A percentile compares a stretch with the other conserved stretches of the same genome.
Evolutionary conservation across 2,329 filamentous ascomycete species (phyloP).

Genomic region (Ophiocordyceps australis): DNA sequence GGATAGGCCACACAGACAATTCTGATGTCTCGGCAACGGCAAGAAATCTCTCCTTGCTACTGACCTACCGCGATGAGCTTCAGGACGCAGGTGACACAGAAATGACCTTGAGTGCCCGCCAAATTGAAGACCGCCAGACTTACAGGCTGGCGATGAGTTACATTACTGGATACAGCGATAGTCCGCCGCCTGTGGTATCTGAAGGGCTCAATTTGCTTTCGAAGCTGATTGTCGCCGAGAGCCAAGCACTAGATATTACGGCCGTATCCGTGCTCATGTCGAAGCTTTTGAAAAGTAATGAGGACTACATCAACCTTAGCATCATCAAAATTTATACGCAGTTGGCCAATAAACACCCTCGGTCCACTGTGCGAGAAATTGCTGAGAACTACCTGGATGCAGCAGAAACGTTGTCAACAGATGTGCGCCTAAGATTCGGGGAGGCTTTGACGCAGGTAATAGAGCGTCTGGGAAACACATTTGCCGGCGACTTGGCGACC

Average conservation of each 20-base stretch:
- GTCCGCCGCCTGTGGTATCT: conserved; percentile 46
- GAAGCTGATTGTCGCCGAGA: conserved; percentile 32
- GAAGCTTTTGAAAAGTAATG: conserved; percentile 43
- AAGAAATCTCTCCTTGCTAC: conserved; percentile 33
- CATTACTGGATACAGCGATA: conserved; percentile 36
- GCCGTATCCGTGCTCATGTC: conserved; percentile 44
- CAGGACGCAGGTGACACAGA: conserved; percentile 21
- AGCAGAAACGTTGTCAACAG: conserved; percentile 36
- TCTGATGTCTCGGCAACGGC: conserved; percentile 31
- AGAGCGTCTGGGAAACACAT: conserved; percentile 37
- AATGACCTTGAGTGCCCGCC: conserved; percentile 22
- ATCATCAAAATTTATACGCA: conserved; percentile 47
- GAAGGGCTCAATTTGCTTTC: conserved; percentile 46
- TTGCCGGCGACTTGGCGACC: conserved; percentile 31
- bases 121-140: conserved; percentile 40
- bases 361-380: conserved; percentile 41
- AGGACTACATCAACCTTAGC: conserved; percentile 56
- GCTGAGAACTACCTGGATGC: conserved; percentile 50
- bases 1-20: conserved; percentile 17
- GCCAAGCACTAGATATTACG: conserved; percentile 46
- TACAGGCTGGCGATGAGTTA: conserved; percentile 47
- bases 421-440: conserved; percentile 49
- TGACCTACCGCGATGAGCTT: conserved; percentile 36
- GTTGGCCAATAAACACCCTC: conserved; percentile 42
- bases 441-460: conserved; percentile 48